phyloP scores from a whole-genome alignment of 2,329 filamentous ascomycete genomes.

The Penicillium griseofulvum region DNA sequence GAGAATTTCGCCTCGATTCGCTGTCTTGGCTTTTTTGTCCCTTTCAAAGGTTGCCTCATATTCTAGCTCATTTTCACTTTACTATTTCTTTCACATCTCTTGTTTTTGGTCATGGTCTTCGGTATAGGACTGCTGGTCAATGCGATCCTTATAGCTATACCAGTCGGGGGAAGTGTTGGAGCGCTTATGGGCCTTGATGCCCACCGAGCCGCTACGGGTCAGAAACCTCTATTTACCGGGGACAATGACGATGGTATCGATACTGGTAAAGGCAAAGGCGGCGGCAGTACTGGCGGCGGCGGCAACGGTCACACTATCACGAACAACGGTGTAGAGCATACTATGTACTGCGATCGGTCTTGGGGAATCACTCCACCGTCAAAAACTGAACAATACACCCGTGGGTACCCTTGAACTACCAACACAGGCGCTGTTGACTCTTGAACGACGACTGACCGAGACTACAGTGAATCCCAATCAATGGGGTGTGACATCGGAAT shows the following conservation, averaged over 20 bases:
- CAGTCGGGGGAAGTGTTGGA: conserved; percentile 51
- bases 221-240: conserved; percentile 46
- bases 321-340: conserved; percentile 38
- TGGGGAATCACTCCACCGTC: conserved; percentile 49
- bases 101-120: conserved; percentile 26
- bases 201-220: conserved; percentile 44
- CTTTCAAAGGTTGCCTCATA: neutral
- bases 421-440: neutral
- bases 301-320: conserved; percentile 10
- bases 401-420: conserved; percentile 38
- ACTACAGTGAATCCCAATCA: conserved; percentile 55
- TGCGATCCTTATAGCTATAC: conserved; percentile 50
- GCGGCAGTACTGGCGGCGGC: conserved; percentile 16
- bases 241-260: conserved; percentile 18
- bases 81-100: conserved; percentile 5
- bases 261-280: conserved; percentile 19
- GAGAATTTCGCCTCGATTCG: conserved; percentile 1
- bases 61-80: neutral
- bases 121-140: conserved; percentile 47
- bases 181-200: conserved; percentile 51
- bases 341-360: conserved; percentile 45
- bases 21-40: neutral
- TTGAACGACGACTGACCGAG: neutral
- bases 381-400: conserved; percentile 47
- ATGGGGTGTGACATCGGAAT: conserved; percentile 46